A percentile compares a stretch with the other conserved stretches of the same genome.
Conservation (phyloP, 1,139 yeast species). For the Pichia cactophila region DNA sequence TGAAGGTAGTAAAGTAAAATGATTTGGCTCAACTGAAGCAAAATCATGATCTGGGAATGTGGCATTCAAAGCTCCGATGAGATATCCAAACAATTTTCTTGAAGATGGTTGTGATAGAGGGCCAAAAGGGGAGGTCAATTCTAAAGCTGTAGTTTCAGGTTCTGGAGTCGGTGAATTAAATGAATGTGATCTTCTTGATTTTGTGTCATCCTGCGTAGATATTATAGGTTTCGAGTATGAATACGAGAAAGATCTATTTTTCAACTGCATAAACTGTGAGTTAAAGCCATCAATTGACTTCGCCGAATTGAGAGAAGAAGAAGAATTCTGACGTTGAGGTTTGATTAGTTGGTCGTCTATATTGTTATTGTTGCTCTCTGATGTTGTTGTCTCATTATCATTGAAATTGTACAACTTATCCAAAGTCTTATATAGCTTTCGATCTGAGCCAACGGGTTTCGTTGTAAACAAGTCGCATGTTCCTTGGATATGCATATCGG, state of each 20-base stretch:
- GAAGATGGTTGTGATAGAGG: slow-evolving; percentile 80
- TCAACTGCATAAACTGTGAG: slow-evolving; percentile 25
- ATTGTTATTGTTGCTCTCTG: slow-evolving; percentile 3
- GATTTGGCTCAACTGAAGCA: slow-evolving; percentile 77
- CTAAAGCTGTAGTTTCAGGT: slow-evolving; percentile 13
- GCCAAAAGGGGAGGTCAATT: slow-evolving; percentile 76
- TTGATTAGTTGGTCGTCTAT: slow-evolving; percentile 3
- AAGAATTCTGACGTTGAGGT: slow-evolving; percentile 13
- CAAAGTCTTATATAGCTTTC: slow-evolving; percentile 78
- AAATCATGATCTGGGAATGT: slow-evolving; percentile 96
- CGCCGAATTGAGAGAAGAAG: slow-evolving; percentile 9
- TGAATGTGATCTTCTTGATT: slow-evolving; percentile 18
- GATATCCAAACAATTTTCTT: slow-evolving; percentile 81
- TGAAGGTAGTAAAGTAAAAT: slow-evolving; percentile 54
- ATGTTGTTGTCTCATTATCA: slow-evolving; percentile 8
- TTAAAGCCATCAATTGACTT: slow-evolving; percentile 16
- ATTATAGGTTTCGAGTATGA: slow-evolving; percentile 21
- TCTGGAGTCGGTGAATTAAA: slow-evolving; percentile 23
- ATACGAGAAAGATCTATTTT: slow-evolving; percentile 26
- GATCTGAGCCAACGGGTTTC: slow-evolving; percentile 83
- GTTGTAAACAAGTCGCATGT: slow-evolving; percentile 93
- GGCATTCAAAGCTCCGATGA: slow-evolving; percentile 83
- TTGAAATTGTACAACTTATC: slow-evolving; percentile 47
- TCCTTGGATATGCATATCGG: slow-evolving; percentile 83
- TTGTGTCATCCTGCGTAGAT: slow-evolving; percentile 7